Evolutionary conservation across 352 stramenopile species (phyloP).

Genomic region (Blastocystis sp.): DNA sequence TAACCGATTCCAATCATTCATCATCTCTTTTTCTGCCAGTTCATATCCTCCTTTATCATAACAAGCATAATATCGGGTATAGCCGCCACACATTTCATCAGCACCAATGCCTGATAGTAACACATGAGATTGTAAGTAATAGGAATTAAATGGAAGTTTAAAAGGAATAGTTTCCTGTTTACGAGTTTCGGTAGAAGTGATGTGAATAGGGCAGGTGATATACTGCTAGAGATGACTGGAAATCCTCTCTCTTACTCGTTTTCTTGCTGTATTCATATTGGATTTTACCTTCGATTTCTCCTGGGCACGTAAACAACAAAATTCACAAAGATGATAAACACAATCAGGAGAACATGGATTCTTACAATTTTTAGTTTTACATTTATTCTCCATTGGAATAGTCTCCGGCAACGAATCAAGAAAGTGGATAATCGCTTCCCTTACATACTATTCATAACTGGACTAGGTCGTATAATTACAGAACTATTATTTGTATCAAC

Average conservation of each 20-base stretch:
- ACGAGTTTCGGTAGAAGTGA: neutral
- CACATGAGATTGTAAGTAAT: neutral
- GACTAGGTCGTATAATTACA: neutral
- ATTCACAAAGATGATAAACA: neutral
- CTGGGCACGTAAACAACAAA: neutral
- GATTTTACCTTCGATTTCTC: neutral
- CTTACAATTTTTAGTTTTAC: neutral
- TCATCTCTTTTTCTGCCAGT: constrained; percentile 73
- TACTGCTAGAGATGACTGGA: too few relatives aligned
- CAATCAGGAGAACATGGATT: neutral
- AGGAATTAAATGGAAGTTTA: neutral
- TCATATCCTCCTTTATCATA: constrained; percentile 70
- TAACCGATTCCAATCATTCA: constrained; percentile 28
- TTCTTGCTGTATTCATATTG: neutral
- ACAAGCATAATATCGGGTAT: neutral
- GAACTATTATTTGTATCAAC: neutral
- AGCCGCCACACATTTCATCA: constrained; percentile 45
- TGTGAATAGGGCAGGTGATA: neutral
- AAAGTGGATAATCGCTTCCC: neutral
- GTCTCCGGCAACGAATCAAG: neutral
- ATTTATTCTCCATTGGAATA: neutral
- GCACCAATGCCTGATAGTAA: constrained; percentile 38
- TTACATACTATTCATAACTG: neutral
- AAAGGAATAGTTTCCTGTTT: neutral
- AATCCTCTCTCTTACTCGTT: neutral